phyloP scores from a whole-genome alignment of 805 yeast genomes.

The Cyberlindnera mrakii region DNA sequence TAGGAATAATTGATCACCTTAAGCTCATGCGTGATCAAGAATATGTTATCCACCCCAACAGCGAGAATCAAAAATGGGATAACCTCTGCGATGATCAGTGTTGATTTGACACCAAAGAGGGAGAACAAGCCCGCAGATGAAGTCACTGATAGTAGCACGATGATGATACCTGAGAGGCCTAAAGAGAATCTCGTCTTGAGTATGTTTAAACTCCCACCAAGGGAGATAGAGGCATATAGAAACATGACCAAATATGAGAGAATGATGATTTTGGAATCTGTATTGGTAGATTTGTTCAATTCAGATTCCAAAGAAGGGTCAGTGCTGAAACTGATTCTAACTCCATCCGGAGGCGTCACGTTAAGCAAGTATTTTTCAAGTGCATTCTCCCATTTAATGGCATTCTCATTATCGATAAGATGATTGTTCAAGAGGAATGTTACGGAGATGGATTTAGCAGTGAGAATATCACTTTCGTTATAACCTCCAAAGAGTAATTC shows the following conservation, averaged over 20 bases:
- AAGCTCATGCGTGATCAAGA: constrained; percentile 76
- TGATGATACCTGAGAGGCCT: constrained; percentile 78
- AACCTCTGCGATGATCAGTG: constrained; percentile 92
- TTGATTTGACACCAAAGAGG: constrained; percentile 71
- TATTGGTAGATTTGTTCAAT: constrained; percentile 71
- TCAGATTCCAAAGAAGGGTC: constrained; percentile 84
- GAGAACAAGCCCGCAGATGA: constrained; percentile 83
- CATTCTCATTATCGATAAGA: constrained; percentile 26
- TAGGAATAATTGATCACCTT: constrained; percentile 43
- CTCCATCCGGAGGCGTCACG: constrained; percentile 44
- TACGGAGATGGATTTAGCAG: constrained; percentile 67
- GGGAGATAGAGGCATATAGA: constrained; percentile 75
- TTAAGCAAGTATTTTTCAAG: constrained; percentile 49
- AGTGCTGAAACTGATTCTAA: constrained; percentile 68
- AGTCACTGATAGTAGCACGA: constrained; percentile 74
- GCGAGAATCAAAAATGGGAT: constrained; percentile 91
- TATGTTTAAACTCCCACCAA: constrained; percentile 46
- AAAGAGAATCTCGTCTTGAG: constrained; percentile 59
- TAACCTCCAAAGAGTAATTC: constrained; percentile 64
- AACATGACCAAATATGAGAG: constrained; percentile 84
- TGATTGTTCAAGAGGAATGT: constrained; percentile 64
- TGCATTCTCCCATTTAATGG: constrained; percentile 62
- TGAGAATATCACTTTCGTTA: constrained; percentile 41
- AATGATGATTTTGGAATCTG: constrained; percentile 65
- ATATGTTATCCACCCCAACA: constrained; percentile 93